These are phyloP conservation scores for Coemansia asiatica DNA, from an alignment of 192 early-diverging fungal species.

Conservation along the genomic window DNA sequence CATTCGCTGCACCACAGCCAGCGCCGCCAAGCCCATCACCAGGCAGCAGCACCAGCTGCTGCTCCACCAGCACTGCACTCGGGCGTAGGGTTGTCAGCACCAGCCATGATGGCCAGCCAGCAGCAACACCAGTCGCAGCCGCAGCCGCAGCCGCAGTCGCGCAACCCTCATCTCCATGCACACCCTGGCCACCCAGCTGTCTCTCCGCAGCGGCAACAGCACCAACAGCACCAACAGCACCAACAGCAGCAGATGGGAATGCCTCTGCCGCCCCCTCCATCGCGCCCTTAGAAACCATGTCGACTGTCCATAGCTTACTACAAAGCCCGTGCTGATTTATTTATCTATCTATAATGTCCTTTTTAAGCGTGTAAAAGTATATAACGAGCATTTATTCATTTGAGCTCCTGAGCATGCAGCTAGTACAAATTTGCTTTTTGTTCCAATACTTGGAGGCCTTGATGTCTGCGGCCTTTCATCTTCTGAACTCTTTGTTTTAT, in stretches of 20 bases:
- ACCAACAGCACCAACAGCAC: slow-evolving; percentile 7
- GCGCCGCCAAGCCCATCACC: background rate
- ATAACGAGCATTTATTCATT: background rate
- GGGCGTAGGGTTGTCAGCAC: background rate
- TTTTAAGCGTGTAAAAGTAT: background rate
- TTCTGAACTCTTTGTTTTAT: background rate
- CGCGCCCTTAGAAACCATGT: background rate
- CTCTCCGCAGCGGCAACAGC: slow-evolving; percentile 5
- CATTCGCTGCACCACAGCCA: background rate
- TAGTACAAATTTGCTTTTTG: too few relatives aligned
- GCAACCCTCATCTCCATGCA: background rate
- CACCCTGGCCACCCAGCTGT: background rate
- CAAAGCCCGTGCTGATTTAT: background rate
- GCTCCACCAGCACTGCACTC: background rate
- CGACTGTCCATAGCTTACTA: background rate
- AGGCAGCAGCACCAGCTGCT: background rate
- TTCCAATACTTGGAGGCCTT: too few relatives aligned
- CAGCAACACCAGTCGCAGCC: too few relatives aligned
- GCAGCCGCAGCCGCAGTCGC: too few relatives aligned
- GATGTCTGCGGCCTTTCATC: background rate
- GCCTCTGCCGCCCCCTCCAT: slow-evolving; percentile 11
- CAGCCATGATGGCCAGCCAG: background rate
- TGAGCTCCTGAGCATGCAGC: too few relatives aligned
- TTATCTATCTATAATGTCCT: background rate
- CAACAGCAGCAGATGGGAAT: slow-evolving; percentile 14